Evolutionary conservation across 306 rosid genomes (phyloP), one percentile per base, ranked within the genome.

Genomic region (Quercus variabilis): DNA sequence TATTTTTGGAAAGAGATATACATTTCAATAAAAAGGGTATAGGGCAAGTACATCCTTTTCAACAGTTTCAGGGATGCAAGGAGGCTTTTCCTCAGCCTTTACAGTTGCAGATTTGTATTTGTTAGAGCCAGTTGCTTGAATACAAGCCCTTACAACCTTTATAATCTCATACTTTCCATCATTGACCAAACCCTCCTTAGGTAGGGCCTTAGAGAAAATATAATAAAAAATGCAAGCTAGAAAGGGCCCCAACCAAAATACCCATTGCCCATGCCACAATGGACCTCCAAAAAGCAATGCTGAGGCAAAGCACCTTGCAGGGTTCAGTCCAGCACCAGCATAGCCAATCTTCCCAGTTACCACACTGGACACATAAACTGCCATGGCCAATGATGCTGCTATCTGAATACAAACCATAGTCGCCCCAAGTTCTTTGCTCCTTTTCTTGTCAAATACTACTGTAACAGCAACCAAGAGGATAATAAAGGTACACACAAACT

Each of bases 181-280:
- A 64, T 4, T 20, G 6, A 3, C 31, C 41, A 56, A 12, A 38
- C 59, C 51, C 46, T 58, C 76, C 21, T 70, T 74, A 3, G 83
- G 85, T 1, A 85, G 49, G 56, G 71, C 64, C 26, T 8, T 31
- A 1, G 26, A 41, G 46, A 74, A 28, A n/a, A 10, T 1, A 49
- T 31, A 49, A 58, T 67, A 81, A 12, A 46, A 3, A n/a, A 75
- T 57, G 30, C 80, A 81, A 17, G 80, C 84, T 3, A 81, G 41
- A 41, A 74, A 26, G 5, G 84, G 84, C 4, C 80, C 84, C 7
- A 59, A 49, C 84, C 80, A 75, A 58, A 81, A 76, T 20, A 81
- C 68, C 80, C 84, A 81, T 58, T 69, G 73, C 8, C 84, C 80
- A 7, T 69, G 3, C 84, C 84, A 81, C 9, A 81, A 25, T n/a